phyloP scores from a whole-genome alignment of 257 asterid genomes.

The Haberlea rhodopensis region DNA sequence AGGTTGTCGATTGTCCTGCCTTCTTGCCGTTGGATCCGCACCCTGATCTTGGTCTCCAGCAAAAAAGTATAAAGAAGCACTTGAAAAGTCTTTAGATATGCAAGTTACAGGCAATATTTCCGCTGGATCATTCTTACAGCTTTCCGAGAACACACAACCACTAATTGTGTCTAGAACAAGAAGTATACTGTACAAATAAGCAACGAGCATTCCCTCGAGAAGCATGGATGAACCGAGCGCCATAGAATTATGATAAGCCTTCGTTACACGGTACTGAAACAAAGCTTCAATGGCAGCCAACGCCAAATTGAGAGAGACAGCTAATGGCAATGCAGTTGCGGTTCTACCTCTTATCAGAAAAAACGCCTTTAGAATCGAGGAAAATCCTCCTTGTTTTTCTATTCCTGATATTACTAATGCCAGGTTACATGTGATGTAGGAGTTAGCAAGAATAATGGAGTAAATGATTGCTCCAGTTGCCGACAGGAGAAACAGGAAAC shows the following conservation, averaged over 20 bases:
- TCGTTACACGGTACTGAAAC: conserved; percentile 53
- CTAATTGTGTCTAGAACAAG: conserved; percentile 52
- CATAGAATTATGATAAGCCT: conserved; percentile 25
- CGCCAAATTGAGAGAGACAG: conserved; percentile 37
- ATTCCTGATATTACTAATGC: conserved; percentile 52
- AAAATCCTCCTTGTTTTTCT: conserved; percentile 45
- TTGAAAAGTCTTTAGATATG: conserved; percentile 30
- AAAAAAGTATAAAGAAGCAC: too few relatives aligned
- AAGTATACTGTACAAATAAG: conserved; percentile 47
- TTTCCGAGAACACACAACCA: conserved; percentile 41
- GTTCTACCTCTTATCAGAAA: conserved; percentile 45
- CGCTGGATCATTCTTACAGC: conserved; percentile 41
- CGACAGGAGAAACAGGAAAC: conserved; percentile 31
- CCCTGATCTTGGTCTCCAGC: too few relatives aligned
- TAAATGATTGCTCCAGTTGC: conserved; percentile 41
- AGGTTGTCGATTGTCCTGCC: conserved; percentile 15
- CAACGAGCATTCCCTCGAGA: conserved; percentile 52
- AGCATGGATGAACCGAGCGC: conserved; percentile 24
- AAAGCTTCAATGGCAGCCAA: conserved; percentile 58
- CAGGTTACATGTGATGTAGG: conserved; percentile 44
- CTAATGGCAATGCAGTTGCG: conserved; percentile 55
- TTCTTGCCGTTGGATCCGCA: conserved; percentile 11
- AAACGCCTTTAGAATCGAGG: conserved; percentile 45
- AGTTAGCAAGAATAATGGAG: conserved; percentile 53
- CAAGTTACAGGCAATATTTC: conserved; percentile 17